Conservation (phyloP, 768 basidiomycete genomes). For the Macrolepiota fuliginosa region DNA sequence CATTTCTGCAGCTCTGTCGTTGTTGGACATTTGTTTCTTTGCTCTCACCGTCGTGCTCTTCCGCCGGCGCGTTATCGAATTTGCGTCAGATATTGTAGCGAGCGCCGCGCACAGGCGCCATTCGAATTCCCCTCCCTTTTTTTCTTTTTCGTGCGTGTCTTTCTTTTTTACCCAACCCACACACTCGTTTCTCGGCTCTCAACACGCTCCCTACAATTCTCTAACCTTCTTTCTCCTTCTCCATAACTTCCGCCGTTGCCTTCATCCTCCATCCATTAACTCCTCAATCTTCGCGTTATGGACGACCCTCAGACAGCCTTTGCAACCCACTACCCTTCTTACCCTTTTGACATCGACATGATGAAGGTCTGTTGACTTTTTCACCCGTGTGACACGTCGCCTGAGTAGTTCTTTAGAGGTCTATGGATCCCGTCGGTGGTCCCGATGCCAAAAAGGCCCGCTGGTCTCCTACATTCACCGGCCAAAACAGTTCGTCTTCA, state of each 20-base stretch:
- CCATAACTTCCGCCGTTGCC: conserved; percentile 45
- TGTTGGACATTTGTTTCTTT: conserved; percentile 19
- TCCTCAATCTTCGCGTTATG: conserved; percentile 44
- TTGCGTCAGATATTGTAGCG: conserved; percentile 16
- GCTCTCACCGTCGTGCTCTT: conserved; percentile 31
- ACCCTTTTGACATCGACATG: conserved; percentile 86
- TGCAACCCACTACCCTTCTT: conserved; percentile 64
- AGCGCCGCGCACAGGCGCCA: conserved; percentile 27
- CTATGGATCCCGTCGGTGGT: conserved; percentile 80
- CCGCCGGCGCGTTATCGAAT: conserved; percentile 22
- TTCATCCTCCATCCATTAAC: conserved; percentile 42
- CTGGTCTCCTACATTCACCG: conserved; percentile 70
- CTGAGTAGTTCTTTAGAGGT: conserved; percentile 50
- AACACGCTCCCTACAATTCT: conserved; percentile 51
- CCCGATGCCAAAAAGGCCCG: conserved; percentile 89
- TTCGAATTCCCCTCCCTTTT: conserved; percentile 34
- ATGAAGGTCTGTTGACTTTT: conserved; percentile 64
- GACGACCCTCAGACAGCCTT: conserved; percentile 75
- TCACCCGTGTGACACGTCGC: conserved; percentile 1
- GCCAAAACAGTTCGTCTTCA: conserved; percentile 24
- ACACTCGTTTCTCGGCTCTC: conserved; percentile 48
- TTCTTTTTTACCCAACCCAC: conserved; percentile 38
- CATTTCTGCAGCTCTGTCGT: conserved; percentile 22
- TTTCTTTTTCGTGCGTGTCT: conserved; percentile 39
- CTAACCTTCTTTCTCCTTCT: conserved; percentile 45